Conservation (phyloP, 148 eudicot species). For the Cornus suecica region DNA sequence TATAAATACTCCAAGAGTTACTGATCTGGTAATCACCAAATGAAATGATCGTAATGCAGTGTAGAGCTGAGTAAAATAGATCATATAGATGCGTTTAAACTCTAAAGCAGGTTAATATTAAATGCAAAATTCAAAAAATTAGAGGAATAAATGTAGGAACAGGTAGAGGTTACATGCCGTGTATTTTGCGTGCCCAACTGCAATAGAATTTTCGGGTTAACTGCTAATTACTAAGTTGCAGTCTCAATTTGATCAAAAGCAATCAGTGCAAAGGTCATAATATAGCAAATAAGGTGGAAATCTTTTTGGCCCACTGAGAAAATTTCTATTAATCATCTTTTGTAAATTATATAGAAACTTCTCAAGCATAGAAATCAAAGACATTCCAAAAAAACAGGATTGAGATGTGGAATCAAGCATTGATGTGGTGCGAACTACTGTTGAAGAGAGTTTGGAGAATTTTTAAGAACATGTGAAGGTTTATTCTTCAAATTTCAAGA, state of each 20-base stretch:
- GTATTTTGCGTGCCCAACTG: too few relatives aligned
- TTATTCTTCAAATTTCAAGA: background rate
- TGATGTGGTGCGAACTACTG: background rate
- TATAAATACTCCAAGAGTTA: conserved; percentile 75
- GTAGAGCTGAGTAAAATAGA: background rate
- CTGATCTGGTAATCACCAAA: conserved; percentile 51
- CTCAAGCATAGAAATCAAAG: background rate
- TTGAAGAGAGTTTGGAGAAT: background rate
- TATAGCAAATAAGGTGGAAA: background rate
- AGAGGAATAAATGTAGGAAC: background rate
- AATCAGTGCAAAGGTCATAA: background rate
- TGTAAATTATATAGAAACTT: background rate
- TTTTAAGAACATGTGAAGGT: background rate
- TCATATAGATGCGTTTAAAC: background rate
- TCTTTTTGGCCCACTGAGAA: background rate
- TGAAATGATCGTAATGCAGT: background rate
- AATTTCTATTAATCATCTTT: background rate
- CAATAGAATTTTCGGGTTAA: background rate
- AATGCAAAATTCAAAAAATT: background rate
- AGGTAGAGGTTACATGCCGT: background rate
- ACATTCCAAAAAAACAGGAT: too few relatives aligned
- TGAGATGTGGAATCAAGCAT: background rate
- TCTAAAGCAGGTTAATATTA: background rate
- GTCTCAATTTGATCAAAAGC: background rate
- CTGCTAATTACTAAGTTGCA: background rate